These are phyloP conservation scores for Aspergillus carlsbadensis DNA, from an alignment of 495 filamentous ascomycete species.

Conservation along the genomic window DNA sequence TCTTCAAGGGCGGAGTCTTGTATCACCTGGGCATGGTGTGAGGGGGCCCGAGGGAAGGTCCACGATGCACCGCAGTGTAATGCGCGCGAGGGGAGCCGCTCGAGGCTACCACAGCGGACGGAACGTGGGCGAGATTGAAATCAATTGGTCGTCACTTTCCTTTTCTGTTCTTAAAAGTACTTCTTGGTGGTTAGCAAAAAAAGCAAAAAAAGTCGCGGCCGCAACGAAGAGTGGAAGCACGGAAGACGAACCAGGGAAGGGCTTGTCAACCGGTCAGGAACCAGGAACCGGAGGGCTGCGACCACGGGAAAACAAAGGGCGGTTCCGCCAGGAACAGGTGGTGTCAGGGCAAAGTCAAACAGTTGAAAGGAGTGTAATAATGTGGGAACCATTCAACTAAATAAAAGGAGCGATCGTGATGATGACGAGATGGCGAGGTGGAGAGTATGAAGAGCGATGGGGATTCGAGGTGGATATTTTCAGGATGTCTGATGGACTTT, in stretches of 20 bases:
- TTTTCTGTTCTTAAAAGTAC: background rate
- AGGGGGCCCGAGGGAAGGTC: constrained; percentile 3
- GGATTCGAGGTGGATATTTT: background rate
- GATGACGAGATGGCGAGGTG: background rate
- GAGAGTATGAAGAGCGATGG: constrained; percentile 4
- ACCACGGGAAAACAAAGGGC: background rate
- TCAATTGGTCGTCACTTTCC: constrained; percentile 9
- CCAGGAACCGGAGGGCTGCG: constrained; percentile 2
- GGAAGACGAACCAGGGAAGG: constrained; percentile 11
- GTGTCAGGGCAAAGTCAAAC: background rate
- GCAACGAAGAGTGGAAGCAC: background rate
- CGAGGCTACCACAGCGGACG: background rate
- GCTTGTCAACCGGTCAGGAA: constrained; percentile 5
- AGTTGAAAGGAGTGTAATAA: constrained; percentile 1
- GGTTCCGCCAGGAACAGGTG: background rate
- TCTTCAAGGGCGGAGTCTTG: constrained; percentile 7
- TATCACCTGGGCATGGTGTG: constrained; percentile 22
- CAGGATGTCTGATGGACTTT: background rate
- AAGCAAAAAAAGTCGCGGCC: background rate
- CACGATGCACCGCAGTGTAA: constrained; percentile 2
- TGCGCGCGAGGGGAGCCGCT: constrained; percentile 6
- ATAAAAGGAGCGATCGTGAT: background rate
- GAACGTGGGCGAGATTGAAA: constrained; percentile 3
- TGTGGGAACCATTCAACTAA: background rate
- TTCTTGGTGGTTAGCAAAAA: background rate